A percentile compares a stretch with the other conserved stretches of the same genome.
phyloP scores from a whole-genome alignment of 2,329 filamentous ascomycete species.

The Curvularia hawaiiensis region DNA sequence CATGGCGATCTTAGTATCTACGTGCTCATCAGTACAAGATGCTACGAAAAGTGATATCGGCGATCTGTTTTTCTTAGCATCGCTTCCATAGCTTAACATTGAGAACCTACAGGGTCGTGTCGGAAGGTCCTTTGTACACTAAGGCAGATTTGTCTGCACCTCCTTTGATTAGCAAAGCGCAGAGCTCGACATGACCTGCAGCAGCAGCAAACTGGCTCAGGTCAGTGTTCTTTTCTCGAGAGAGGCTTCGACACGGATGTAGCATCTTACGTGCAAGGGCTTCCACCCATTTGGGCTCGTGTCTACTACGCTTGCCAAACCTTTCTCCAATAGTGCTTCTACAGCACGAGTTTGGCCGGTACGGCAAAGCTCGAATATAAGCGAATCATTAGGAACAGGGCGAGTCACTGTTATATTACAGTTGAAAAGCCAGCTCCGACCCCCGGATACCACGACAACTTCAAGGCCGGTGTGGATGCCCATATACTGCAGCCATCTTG shows the following conservation, averaged over 20 bases:
- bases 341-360: constrained; percentile 20
- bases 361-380: constrained; percentile 19
- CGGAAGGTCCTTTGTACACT: constrained; percentile 20
- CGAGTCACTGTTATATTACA: no score
- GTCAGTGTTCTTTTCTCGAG: constrained; percentile 11
- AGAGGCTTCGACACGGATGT: no score
- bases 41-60: constrained; percentile 20
- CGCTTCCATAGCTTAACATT: no score
- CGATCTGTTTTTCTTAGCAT: constrained; percentile 10
- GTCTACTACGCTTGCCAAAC: constrained; percentile 16
- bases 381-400: constrained; percentile 15
- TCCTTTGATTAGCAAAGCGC: constrained; percentile 16
- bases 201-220: constrained; percentile 17
- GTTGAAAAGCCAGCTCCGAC: no score
- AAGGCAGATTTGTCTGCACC: constrained; percentile 22
- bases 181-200: constrained; percentile 16
- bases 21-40: constrained; percentile 4
- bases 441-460: no score
- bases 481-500: no score
- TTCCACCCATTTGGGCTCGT: no score
- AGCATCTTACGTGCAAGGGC: no score
- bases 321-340: constrained; percentile 11
- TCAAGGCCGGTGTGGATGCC: no score
- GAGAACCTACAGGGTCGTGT: constrained; percentile 3
- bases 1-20: constrained; percentile 20